Conservation (phyloP, 2,329 filamentous ascomycete genomes). For the Pseudopithomyces maydicus region DNA sequence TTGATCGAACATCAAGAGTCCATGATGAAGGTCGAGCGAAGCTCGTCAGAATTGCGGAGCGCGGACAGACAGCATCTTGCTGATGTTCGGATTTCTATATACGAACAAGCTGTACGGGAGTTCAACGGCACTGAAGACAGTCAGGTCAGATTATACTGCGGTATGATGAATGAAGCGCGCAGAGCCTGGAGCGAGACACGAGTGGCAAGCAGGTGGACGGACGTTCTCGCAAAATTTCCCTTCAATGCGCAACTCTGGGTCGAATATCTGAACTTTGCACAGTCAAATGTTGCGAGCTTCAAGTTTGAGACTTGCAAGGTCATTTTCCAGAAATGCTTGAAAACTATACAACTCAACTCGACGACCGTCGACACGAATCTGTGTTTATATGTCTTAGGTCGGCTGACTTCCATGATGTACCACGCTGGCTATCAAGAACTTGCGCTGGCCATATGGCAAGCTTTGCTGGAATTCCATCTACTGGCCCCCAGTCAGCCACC, state of each 20-base stretch:
- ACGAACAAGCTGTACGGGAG: constrained; percentile 74
- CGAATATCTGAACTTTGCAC: constrained; percentile 71
- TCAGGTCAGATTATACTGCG: constrained; percentile 66
- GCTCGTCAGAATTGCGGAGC: constrained; percentile 53
- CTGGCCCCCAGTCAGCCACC: constrained; percentile 58
- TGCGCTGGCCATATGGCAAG: constrained; percentile 82
- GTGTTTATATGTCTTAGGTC: constrained; percentile 72
- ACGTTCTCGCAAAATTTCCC: constrained; percentile 61
- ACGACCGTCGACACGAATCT: constrained; percentile 8
- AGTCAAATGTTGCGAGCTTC: constrained; percentile 70
- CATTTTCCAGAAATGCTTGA: constrained; percentile 64
- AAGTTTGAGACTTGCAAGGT: constrained; percentile 68
- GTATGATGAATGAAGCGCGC: constrained; percentile 74
- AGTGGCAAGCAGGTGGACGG: constrained; percentile 68
- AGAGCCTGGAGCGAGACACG: constrained; percentile 72
- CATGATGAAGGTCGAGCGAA: constrained; percentile 61
- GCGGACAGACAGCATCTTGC: constrained; percentile 72
- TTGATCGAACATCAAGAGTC: constrained; percentile 79
- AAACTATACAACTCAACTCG: constrained; percentile 32
- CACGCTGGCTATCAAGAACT: constrained; percentile 81
- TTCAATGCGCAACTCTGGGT: constrained; percentile 72
- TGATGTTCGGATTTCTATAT: constrained; percentile 79
- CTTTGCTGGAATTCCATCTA: constrained; percentile 73
- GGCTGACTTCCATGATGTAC: constrained; percentile 73
- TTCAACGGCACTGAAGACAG: constrained; percentile 51